phyloP scores from a whole-genome alignment of 441 rosid genomes.

The Euphorbia schlechtendalii region DNA sequence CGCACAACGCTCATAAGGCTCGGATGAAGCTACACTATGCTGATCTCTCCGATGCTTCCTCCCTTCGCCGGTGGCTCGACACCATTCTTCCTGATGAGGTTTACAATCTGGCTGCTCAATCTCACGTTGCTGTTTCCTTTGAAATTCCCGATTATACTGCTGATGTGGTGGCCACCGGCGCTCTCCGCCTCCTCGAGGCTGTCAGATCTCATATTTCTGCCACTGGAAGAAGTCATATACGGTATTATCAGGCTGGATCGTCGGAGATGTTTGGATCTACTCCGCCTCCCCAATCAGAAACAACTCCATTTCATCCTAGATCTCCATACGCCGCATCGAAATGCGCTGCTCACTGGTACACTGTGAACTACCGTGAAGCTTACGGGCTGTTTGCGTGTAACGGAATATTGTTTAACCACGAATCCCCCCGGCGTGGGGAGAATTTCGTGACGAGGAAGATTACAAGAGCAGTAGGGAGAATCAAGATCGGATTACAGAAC shows the following conservation, averaged over 20 bases:
- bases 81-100: constrained; percentile 72
- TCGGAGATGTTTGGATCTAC: constrained; percentile 89
- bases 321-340: constrained; percentile 83
- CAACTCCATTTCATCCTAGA: constrained; percentile 69
- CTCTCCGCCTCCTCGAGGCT: constrained; percentile 77
- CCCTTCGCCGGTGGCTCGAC: constrained; percentile 87
- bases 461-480: constrained; percentile 76
- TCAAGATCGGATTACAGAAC: constrained; percentile 71
- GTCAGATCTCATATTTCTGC: constrained; percentile 69
- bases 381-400: constrained; percentile 76
- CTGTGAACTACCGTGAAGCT: constrained; percentile 77
- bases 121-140: constrained; percentile 81
- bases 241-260: constrained; percentile 82
- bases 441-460: constrained; percentile 81
- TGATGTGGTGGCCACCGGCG: constrained; percentile 77
- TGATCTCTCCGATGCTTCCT: constrained; percentile 79
- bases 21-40: constrained; percentile 90
- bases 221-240: constrained; percentile 48
- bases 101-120: constrained; percentile 82
- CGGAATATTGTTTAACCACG: constrained; percentile 82
- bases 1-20: constrained; percentile 74
- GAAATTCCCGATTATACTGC: constrained; percentile 85
- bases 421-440: constrained; percentile 77
- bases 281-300: constrained; percentile 66
- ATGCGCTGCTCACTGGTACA: constrained; percentile 89